phyloP scores from a whole-genome alignment of 495 filamentous ascomycete species.

The Patellaria atrata region DNA sequence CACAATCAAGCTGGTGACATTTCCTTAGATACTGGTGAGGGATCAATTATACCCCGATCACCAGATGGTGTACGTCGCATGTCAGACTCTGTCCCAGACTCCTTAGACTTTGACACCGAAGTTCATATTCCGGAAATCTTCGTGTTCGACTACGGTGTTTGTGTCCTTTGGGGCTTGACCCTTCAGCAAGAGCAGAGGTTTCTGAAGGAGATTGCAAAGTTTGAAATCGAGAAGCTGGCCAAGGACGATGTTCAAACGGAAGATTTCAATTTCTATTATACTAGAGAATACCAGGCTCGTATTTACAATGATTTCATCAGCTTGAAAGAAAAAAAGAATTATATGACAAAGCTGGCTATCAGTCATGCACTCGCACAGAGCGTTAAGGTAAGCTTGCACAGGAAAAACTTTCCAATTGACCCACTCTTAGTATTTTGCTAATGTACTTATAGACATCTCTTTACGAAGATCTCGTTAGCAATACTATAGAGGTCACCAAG shows the following conservation, averaged over 20 bases:
- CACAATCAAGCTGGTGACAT: slow-evolving; percentile 10
- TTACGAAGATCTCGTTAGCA: slow-evolving; percentile 90
- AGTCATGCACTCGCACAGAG: slow-evolving; percentile 89
- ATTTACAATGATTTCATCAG: slow-evolving; percentile 99
- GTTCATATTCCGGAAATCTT: slow-evolving; percentile 91
- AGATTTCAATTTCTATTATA: slow-evolving; percentile 99
- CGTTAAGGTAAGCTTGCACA: slow-evolving; percentile 50
- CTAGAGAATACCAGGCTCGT: slow-evolving; percentile 85
- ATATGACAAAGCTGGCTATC: slow-evolving; percentile 96
- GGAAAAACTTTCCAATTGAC: no score
- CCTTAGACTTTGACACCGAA: slow-evolving; percentile 48
- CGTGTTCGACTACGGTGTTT: slow-evolving; percentile 94
- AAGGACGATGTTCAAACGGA: slow-evolving; percentile 86
- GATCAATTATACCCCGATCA: slow-evolving; percentile 1
- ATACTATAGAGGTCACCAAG: slow-evolving; percentile 79
- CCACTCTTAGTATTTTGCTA: background rate
- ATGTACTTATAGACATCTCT: slow-evolving; percentile 57
- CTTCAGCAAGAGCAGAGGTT: slow-evolving; percentile 70
- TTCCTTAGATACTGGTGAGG: slow-evolving; percentile 2
- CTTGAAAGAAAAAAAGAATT: slow-evolving; percentile 77
- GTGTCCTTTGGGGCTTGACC: slow-evolving; percentile 99
- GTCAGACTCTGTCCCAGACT: slow-evolving; percentile 13
- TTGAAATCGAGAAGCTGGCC: slow-evolving; percentile 77
- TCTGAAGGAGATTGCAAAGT: slow-evolving; percentile 88
- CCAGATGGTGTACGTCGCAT: slow-evolving; percentile 6